Percentiles rank a stretch among this genome's conserved stretches.
Evolutionary conservation across 345 rosid species (phyloP).

Genomic region (Pelargonium nanum): DNA sequence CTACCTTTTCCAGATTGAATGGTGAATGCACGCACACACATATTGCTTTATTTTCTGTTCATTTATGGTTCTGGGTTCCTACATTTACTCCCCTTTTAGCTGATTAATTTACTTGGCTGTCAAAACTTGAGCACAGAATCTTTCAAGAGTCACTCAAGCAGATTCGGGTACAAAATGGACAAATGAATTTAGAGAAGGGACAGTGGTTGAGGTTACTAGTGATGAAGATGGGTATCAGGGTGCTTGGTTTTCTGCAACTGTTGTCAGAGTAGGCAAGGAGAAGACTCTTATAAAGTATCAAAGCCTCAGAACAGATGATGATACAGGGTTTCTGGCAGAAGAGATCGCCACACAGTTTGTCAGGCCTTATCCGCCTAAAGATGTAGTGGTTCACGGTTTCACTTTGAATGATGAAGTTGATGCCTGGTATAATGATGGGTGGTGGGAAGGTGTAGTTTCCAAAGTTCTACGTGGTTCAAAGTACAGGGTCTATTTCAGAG

Average conservation of each 20-base stretch:
- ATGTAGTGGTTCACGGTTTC: constrained; percentile 18
- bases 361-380: constrained; percentile 45
- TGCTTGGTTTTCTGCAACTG: constrained; percentile 49
- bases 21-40: not conserved
- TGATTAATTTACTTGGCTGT: not conserved
- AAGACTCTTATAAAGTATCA: constrained; percentile 39
- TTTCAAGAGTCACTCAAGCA: not conserved
- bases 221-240: constrained; percentile 66
- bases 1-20: not conserved
- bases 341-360: constrained; percentile 24
- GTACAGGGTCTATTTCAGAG: constrained; percentile 31
- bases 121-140: not conserved
- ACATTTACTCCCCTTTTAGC: not conserved
- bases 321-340: constrained; percentile 37
- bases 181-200: constrained; percentile 15
- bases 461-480: constrained; percentile 19
- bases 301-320: constrained; percentile 38
- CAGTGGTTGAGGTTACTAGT: constrained; percentile 43
- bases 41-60: not conserved
- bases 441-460: constrained; percentile 55
- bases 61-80: not conserved
- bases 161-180: not conserved
- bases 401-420: constrained; percentile 40
- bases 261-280: constrained; percentile 23
- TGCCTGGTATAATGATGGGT: constrained; percentile 52